A percentile compares a stretch with the other conserved stretches of the same genome.
These are phyloP conservation scores for Geopyxis carbonaria DNA, from an alignment of 495 filamentous ascomycete genomes.

Conservation along the genomic window DNA sequence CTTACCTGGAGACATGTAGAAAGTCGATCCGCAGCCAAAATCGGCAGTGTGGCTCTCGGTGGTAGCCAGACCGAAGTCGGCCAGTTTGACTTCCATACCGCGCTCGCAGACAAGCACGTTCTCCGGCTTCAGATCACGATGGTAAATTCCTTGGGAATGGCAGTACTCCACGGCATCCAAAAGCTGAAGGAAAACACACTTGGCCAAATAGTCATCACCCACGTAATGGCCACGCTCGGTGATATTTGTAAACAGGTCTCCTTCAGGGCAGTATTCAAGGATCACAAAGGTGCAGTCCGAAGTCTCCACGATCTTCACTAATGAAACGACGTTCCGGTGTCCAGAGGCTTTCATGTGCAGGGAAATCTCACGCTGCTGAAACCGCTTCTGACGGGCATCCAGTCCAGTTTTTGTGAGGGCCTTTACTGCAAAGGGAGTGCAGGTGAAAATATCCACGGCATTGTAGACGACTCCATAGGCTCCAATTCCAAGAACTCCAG, in stretches of 20 bases:
- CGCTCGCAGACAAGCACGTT: constrained; percentile 85
- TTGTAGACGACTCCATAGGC: constrained; percentile 96
- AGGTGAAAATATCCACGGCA: constrained; percentile 71
- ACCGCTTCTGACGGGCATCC: constrained; percentile 70
- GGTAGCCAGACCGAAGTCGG: constrained; percentile 92
- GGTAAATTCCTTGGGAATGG: constrained; percentile 86
- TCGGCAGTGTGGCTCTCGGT: constrained; percentile 69
- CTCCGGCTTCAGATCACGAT: constrained; percentile 94
- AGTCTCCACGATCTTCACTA: constrained; percentile 86
- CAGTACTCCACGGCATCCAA: constrained; percentile 94
- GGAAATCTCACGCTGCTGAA: constrained; percentile 84
- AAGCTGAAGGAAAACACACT: constrained; percentile 80
- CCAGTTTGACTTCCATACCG: constrained; percentile 80
- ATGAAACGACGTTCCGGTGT: constrained; percentile 84
- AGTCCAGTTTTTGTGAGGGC: constrained; percentile 82
- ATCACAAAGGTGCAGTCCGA: constrained; percentile 91
- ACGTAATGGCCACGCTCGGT: constrained; percentile 87
- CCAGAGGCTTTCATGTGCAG: constrained; percentile 75
- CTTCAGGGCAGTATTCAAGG: constrained; percentile 92
- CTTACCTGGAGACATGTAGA: constrained; percentile 98
- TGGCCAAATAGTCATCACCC: constrained; percentile 79
- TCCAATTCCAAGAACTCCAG: constrained; percentile 72
- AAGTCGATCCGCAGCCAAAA: constrained; percentile 95
- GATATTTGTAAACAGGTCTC: constrained; percentile 92
- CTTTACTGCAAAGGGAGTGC: constrained; percentile 83